phyloP scores from a whole-genome alignment of 495 filamentous ascomycete species.

The Lasiosphaeris hirsuta region DNA sequence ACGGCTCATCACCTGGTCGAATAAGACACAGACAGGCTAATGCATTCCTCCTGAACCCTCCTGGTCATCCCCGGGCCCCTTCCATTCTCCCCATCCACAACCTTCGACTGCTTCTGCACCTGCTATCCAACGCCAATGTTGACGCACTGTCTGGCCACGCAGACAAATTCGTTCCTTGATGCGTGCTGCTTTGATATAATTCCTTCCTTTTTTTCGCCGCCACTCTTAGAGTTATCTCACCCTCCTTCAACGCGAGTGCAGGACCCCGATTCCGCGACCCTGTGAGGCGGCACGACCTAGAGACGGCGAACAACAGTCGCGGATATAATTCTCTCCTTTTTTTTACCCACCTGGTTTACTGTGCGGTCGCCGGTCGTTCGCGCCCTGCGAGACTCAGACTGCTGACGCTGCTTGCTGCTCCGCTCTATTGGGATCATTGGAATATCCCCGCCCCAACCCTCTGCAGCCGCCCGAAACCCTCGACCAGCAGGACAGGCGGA shows the following conservation, averaged over 20 bases:
- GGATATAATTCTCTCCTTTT: background rate
- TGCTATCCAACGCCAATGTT: background rate
- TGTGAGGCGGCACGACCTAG: no score
- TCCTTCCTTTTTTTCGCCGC: background rate
- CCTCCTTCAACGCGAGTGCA: background rate
- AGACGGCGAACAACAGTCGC: no score
- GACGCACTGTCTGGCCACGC: conserved; percentile 1
- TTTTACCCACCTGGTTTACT: background rate
- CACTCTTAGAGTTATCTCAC: background rate
- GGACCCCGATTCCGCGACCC: no score
- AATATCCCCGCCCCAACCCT: no score
- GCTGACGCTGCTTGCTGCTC: no score
- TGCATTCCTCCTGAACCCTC: conserved; percentile 4
- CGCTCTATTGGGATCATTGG: no score
- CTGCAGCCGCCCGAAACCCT: background rate
- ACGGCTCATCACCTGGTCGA: conserved; percentile 8
- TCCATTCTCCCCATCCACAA: background rate
- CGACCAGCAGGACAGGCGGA: background rate
- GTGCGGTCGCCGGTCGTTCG: no score
- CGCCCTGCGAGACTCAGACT: no score
- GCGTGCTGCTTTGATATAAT: background rate
- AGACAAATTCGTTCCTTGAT: background rate
- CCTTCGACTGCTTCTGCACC: background rate
- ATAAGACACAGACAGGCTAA: conserved; percentile 9
- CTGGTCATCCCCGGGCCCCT: background rate